Evolutionary conservation across 108 stramenopile genomes (phyloP).

Genomic region (Skeletonema tropicum): DNA sequence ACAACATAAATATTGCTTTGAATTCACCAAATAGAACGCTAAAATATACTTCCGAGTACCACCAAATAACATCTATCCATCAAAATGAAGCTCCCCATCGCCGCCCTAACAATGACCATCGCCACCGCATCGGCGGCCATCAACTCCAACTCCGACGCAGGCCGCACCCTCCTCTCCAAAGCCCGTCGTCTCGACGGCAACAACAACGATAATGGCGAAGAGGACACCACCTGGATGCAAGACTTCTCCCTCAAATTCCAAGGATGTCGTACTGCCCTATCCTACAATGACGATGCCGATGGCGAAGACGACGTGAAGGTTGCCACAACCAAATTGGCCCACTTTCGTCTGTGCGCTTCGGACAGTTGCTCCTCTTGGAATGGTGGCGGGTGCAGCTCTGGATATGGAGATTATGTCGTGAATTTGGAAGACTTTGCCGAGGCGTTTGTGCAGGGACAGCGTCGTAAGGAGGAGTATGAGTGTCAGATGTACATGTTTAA

Average conservation of each 20-base stretch:
- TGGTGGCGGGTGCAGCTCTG: slow-evolving; percentile 22
- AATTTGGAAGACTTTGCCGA: slow-evolving; percentile 32
- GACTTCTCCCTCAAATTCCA: slow-evolving; percentile 36
- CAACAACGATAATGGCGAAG: slow-evolving; percentile 17
- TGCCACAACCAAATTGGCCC: slow-evolving; percentile 24
- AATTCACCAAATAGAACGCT: too few relatives aligned
- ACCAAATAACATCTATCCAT: not conserved
- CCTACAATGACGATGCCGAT: slow-evolving; percentile 29
- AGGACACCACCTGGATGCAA: slow-evolving; percentile 24
- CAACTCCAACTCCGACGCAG: slow-evolving; percentile 43
- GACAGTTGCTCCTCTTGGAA: slow-evolving; percentile 14
- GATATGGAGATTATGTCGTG: slow-evolving; percentile 44
- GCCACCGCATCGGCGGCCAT: slow-evolving; percentile 49
- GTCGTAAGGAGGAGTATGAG: slow-evolving; percentile 14
- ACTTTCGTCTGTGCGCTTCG: slow-evolving; percentile 38
- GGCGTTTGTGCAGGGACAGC: slow-evolving; percentile 17
- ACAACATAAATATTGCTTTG: too few relatives aligned
- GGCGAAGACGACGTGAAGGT: slow-evolving; percentile 24
- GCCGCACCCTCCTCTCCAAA: slow-evolving; percentile 49
- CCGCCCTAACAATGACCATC: slow-evolving; percentile 16
- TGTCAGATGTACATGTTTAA: slow-evolving; percentile 28
- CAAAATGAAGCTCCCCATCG: slow-evolving; percentile 49
- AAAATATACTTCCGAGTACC: too few relatives aligned
- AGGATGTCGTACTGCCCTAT: slow-evolving; percentile 26
- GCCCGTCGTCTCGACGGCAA: slow-evolving; percentile 49